Conservation (phyloP, 2,329 filamentous ascomycete species). For the Aurifilum marmelostoma region DNA sequence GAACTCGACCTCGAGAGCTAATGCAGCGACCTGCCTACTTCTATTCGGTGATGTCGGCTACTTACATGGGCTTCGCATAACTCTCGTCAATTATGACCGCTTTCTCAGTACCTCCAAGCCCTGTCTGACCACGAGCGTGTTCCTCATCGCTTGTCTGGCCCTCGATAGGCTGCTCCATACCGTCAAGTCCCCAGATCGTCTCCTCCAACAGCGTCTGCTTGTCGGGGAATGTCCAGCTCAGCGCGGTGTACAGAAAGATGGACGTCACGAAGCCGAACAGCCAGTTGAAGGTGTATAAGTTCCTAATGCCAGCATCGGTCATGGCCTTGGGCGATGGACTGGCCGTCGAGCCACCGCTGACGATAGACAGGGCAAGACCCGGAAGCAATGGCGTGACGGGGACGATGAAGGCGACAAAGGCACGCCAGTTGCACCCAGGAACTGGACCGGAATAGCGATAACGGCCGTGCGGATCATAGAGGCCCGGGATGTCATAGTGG, state of each 20-base stretch:
- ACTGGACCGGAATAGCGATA: constrained; percentile 39
- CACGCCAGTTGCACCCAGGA: constrained; percentile 40
- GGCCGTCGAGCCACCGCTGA: constrained; percentile 8
- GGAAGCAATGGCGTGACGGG: constrained; percentile 35
- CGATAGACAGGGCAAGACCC: constrained; percentile 28
- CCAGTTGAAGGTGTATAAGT: constrained; percentile 39
- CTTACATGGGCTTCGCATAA: constrained; percentile 17
- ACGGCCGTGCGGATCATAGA: constrained; percentile 47
- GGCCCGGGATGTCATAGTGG: constrained; percentile 44
- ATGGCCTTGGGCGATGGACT: constrained; percentile 15
- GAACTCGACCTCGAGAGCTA: no score
- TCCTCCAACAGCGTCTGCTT: constrained; percentile 50
- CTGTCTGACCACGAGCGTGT: constrained; percentile 11
- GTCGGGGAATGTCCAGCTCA: constrained; percentile 54
- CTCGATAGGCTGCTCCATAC: constrained; percentile 30
- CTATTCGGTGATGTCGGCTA: no score
- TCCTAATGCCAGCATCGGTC: constrained; percentile 33
- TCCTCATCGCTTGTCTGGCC: constrained; percentile 32
- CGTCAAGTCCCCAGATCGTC: constrained; percentile 43
- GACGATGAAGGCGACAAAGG: constrained; percentile 35
- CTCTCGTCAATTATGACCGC: background rate
- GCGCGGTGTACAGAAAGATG: constrained; percentile 56
- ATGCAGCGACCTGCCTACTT: no score
- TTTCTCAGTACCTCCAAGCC: background rate
- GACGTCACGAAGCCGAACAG: constrained; percentile 43